These are phyloP conservation scores for Pseudogymnoascus sp. DNA, from an alignment of 2,329 filamentous ascomycete genomes.

Conservation along the genomic window DNA sequence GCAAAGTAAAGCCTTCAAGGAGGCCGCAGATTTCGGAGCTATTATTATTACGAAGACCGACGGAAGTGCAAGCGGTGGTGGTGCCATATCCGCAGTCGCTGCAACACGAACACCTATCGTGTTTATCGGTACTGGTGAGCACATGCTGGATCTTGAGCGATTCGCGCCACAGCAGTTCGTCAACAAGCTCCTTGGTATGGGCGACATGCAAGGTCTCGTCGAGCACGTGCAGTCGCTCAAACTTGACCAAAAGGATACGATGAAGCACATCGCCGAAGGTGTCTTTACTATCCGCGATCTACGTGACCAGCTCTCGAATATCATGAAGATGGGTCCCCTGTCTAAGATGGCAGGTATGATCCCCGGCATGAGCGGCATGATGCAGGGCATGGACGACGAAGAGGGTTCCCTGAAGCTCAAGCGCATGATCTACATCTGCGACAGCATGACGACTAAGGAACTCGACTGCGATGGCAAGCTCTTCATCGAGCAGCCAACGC, in stretches of 20 bases:
- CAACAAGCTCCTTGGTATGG: slow-evolving; percentile 91
- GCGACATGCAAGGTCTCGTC: slow-evolving; percentile 88
- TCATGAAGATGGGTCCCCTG: slow-evolving; percentile 99
- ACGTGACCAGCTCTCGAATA: slow-evolving; percentile 90
- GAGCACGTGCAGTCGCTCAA: slow-evolving; percentile 96
- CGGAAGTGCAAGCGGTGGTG: slow-evolving; percentile 89
- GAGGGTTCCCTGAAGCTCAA: slow-evolving; percentile 90
- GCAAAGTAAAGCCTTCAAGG: slow-evolving; percentile 94
- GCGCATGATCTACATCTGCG: slow-evolving; percentile 98
- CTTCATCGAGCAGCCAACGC: slow-evolving; percentile 83
- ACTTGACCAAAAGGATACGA: slow-evolving; percentile 95
- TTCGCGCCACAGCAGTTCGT: slow-evolving; percentile 93
- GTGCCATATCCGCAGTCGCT: slow-evolving; percentile 94
- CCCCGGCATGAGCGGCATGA: slow-evolving; percentile 86
- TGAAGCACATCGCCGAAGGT: slow-evolving; percentile 96
- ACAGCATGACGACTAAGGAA: slow-evolving; percentile 95
- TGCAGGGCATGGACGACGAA: slow-evolving; percentile 94
- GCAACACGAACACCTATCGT: slow-evolving; percentile 96
- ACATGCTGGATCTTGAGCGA: slow-evolving; percentile 88
- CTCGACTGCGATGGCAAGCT: slow-evolving; percentile 93
- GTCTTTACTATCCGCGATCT: slow-evolving; percentile 94
- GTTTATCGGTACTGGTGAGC: slow-evolving; percentile 95
- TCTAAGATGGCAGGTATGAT: slow-evolving; percentile 99
- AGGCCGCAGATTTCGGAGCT: slow-evolving; percentile 90
- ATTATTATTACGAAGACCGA: slow-evolving; percentile 99